Evolutionary conservation across 305 asterid species (phyloP).

Genomic region (Striga hermonthica): DNA sequence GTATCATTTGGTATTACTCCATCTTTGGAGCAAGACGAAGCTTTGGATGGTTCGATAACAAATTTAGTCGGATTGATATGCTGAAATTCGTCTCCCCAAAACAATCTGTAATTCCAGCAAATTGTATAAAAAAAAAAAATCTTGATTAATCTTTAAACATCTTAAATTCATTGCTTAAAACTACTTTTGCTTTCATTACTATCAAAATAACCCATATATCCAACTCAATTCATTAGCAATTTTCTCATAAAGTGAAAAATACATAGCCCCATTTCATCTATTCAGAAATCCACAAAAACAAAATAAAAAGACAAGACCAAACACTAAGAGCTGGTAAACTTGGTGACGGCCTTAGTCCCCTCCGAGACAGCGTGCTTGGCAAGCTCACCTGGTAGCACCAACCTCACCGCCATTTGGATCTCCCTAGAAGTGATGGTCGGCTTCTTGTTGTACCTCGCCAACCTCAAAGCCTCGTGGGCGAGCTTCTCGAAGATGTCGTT

Average conservation of each 20-base stretch:
- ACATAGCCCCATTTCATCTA: neutral
- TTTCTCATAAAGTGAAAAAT: neutral
- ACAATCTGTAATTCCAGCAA: too few species aligned
- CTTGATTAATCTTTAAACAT: too few species aligned
- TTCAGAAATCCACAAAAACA: slow-evolving; percentile 20
- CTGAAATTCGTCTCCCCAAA: too few species aligned
- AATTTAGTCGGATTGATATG: too few species aligned
- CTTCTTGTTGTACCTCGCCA: slow-evolving; percentile 50
- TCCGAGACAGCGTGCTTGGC: slow-evolving; percentile 49
- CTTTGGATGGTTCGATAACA: too few species aligned
- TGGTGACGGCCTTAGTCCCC: slow-evolving; percentile 34
- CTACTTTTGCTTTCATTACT: neutral
- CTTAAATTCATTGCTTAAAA: too few species aligned
- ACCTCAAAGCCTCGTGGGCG: slow-evolving; percentile 41
- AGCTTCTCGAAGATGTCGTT: slow-evolving; percentile 51
- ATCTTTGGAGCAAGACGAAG: too few species aligned
- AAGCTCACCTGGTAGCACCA: slow-evolving; percentile 50
- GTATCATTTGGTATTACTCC: too few species aligned
- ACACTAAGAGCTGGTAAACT: slow-evolving; percentile 44
- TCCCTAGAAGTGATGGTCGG: slow-evolving; percentile 46
- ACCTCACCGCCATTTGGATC: slow-evolving; percentile 46
- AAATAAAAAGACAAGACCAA: neutral
- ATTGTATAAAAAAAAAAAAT: too few species aligned
- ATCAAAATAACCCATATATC: neutral
- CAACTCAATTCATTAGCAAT: neutral